Evolutionary conservation across 2,329 filamentous ascomycete species (phyloP).

Genomic region (Neonectria hederae): DNA sequence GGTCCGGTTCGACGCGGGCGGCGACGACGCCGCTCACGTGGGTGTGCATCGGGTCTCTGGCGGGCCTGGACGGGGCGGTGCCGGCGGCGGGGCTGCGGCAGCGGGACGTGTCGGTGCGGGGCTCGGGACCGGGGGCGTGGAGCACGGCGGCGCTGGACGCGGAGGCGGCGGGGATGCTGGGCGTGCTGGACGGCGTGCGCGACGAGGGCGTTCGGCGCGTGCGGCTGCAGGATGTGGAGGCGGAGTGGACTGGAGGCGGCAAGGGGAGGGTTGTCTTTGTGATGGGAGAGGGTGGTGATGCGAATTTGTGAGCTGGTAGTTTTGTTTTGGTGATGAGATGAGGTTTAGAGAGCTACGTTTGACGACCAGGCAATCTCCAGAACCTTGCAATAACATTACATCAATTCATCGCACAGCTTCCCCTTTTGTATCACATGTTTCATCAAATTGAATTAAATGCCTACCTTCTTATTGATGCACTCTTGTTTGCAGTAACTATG

Average conservation of each 20-base stretch:
- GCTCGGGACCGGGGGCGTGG: conserved; percentile 58
- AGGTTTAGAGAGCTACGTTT: background rate
- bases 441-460: background rate
- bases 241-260: conserved; percentile 36
- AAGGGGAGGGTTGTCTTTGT: conserved; percentile 44
- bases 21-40: conserved; percentile 57
- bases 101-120: conserved; percentile 59
- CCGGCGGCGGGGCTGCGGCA: conserved; percentile 56
- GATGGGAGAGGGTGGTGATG: background rate
- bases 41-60: conserved; percentile 61
- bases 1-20: conserved; percentile 48
- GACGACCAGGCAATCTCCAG: background rate
- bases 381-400: background rate
- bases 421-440: background rate
- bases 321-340: background rate
- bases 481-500: background rate
- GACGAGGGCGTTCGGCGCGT: conserved; percentile 34
- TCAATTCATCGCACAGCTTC: background rate
- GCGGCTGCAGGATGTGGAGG: conserved; percentile 40
- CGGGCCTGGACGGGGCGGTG: conserved; percentile 50
- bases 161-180: conserved; percentile 40
- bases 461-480: background rate
- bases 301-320: background rate
- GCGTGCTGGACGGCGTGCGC: conserved; percentile 35
- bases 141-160: conserved; percentile 39